A percentile compares a stretch with the other conserved stretches of the same genome.
These are phyloP conservation scores for Apiosordaria backusii DNA, from an alignment of 495 filamentous ascomycete species.

Conservation along the genomic window DNA sequence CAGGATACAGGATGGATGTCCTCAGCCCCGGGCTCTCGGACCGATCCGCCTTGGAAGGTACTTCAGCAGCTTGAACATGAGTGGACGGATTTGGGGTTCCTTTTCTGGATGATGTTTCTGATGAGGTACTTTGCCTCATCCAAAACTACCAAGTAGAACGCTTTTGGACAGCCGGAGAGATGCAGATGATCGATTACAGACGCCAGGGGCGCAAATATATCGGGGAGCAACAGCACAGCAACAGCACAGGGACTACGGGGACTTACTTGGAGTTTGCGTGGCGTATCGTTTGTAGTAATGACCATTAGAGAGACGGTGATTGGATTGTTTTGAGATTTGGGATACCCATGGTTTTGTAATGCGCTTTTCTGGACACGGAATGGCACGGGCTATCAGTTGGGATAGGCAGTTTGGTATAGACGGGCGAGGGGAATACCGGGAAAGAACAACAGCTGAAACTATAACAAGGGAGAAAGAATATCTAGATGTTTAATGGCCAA, in stretches of 20 bases:
- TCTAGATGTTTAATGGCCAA: too few relatives aligned
- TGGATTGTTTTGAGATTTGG: background rate
- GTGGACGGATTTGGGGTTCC: too few relatives aligned
- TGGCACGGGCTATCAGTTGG: background rate
- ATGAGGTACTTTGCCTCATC: background rate
- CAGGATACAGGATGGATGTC: background rate
- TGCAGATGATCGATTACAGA: too few relatives aligned
- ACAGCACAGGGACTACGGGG: too few relatives aligned
- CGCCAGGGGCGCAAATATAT: too few relatives aligned
- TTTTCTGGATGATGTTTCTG: too few relatives aligned
- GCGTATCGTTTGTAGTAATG: background rate
- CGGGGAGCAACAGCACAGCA: too few relatives aligned
- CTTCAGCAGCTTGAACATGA: background rate
- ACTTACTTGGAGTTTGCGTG: background rate
- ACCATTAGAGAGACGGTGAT: background rate
- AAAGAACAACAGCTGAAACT: too few relatives aligned
- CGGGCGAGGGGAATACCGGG: background rate
- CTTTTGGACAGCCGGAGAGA: too few relatives aligned
- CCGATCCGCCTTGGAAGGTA: background rate
- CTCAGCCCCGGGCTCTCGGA: too few relatives aligned
- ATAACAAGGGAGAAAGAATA: too few relatives aligned
- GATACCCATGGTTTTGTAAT: background rate
- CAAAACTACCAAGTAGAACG: too few relatives aligned
- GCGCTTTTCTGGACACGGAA: background rate
- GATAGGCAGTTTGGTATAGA: background rate